Percentiles rank a stretch among this genome's conserved stretches.
These are phyloP conservation scores for Melastoma malabathricum DNA, from an alignment of 345 rosid species.

Conservation along the genomic window DNA sequence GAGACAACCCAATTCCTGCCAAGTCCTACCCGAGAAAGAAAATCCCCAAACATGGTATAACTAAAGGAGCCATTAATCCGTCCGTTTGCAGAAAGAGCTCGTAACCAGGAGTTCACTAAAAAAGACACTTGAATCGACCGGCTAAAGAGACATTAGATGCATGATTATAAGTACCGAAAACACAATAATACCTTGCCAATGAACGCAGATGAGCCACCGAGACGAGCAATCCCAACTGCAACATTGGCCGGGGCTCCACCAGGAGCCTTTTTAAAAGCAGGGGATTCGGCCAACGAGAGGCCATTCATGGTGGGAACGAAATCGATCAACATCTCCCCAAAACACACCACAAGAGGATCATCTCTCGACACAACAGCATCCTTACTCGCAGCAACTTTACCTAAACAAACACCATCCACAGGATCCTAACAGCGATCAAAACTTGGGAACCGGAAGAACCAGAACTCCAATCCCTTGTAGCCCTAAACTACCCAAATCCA, in stretches of 20 bases:
- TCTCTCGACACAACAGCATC: constrained; percentile 33
- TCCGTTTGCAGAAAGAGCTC: no score
- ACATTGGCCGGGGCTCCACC: constrained; percentile 99
- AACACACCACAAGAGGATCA: constrained; percentile 63
- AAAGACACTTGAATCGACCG: no score
- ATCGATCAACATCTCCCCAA: constrained; percentile 93
- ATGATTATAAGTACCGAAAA: no score
- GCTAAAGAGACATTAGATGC: no score
- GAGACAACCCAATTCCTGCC: no score
- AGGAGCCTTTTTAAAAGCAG: constrained; percentile 84
- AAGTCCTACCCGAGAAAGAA: no score
- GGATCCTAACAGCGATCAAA: neutral
- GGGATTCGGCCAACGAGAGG: constrained; percentile 76
- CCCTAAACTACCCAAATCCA: no score
- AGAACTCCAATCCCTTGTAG: no score
- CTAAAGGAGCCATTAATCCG: no score
- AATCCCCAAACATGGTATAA: no score
- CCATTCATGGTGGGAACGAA: constrained; percentile 80
- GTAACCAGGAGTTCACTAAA: no score
- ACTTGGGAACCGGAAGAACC: no score
- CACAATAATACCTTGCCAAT: constrained; percentile 58
- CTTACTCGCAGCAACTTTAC: constrained; percentile 40
- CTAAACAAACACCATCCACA: constrained; percentile 14
- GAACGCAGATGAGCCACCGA: constrained; percentile 87
- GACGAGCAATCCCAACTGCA: constrained; percentile 87